A percentile compares a stretch with the other conserved stretches of the same genome.
phyloP scores from a whole-genome alignment of 352 stramenopile genomes.

The Phytophthora foliorum region DNA sequence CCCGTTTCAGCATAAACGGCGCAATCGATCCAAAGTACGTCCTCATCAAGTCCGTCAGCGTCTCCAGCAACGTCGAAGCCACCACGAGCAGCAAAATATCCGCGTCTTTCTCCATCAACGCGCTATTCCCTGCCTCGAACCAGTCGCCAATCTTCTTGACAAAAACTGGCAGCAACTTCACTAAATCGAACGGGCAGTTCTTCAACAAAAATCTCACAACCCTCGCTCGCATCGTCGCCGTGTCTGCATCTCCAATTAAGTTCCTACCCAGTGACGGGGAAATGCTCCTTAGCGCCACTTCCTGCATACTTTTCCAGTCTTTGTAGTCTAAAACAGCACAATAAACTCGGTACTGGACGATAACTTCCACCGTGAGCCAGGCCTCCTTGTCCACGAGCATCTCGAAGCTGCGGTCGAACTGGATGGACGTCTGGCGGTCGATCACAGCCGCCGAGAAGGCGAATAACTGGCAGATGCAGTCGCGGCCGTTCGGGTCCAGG shows the following conservation, averaged over 20 bases:
- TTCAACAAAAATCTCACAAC: constrained; percentile 59
- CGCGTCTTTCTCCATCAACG: constrained; percentile 34
- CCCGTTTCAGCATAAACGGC: constrained; percentile 48
- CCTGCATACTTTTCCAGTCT: constrained; percentile 61
- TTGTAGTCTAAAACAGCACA: constrained; percentile 66
- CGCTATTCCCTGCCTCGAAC: constrained; percentile 47
- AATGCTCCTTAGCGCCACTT: constrained; percentile 65
- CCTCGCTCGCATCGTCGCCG: constrained; percentile 38
- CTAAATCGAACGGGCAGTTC: constrained; percentile 73
- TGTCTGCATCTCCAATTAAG: constrained; percentile 27
- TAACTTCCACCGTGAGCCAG: constrained; percentile 67
- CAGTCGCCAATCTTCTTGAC: constrained; percentile 60
- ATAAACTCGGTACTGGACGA: constrained; percentile 75
- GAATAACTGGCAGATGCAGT: constrained; percentile 68
- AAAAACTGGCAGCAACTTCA: constrained; percentile 50
- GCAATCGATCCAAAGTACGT: constrained; percentile 57
- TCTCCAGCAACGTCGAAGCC: constrained; percentile 60
- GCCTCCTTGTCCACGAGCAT: constrained; percentile 73
- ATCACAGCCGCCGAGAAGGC: constrained; percentile 63
- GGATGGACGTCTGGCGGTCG: constrained; percentile 37
- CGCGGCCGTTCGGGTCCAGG: constrained; percentile 76
- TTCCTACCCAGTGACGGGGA: constrained; percentile 30
- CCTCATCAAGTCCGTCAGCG: constrained; percentile 56
- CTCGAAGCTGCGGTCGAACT: constrained; percentile 40
- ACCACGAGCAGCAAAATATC: constrained; percentile 61